These are phyloP conservation scores for Saccharum spontaneum DNA, from an alignment of 176 grass and related monocot species.

Conservation along the genomic window DNA sequence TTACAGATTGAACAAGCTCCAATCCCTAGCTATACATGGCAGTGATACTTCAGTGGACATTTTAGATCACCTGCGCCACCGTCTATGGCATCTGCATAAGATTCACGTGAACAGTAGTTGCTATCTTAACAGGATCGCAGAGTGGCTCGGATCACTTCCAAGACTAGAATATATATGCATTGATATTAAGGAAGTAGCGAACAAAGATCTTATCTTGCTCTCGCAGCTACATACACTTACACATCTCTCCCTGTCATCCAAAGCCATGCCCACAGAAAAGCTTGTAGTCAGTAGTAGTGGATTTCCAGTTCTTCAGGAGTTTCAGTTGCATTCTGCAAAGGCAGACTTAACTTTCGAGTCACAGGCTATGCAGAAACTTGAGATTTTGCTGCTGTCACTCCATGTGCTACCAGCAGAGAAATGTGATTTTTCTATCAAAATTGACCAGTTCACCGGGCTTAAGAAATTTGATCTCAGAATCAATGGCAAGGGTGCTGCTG, in stretches of 20 bases:
- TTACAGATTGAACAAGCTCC: too few relatives aligned
- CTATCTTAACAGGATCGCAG: not conserved
- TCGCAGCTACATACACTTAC: not conserved
- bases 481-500: too few relatives aligned
- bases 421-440: not conserved
- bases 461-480: not conserved
- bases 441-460: not conserved
- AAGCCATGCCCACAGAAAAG: not conserved
- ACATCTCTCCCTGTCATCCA: not conserved
- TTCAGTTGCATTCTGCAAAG: not conserved
- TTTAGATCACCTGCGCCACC: too few relatives aligned
- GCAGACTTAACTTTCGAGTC: not conserved
- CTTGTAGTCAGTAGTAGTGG: not conserved
- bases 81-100: not conserved
- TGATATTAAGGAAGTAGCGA: not conserved
- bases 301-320: not conserved
- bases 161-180: not conserved
- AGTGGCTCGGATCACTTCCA: slow-evolving; percentile 2
- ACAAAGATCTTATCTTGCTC: not conserved
- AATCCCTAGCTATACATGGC: too few relatives aligned
- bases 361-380: not conserved
- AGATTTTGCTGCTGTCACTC: not conserved
- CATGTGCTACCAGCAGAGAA: not conserved
- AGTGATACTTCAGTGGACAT: too few relatives aligned
- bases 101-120: not conserved